A percentile compares a stretch with the other conserved stretches of the same genome.
phyloP scores from a whole-genome alignment of 495 filamentous ascomycete species.

The Gamarada debralockiae region DNA sequence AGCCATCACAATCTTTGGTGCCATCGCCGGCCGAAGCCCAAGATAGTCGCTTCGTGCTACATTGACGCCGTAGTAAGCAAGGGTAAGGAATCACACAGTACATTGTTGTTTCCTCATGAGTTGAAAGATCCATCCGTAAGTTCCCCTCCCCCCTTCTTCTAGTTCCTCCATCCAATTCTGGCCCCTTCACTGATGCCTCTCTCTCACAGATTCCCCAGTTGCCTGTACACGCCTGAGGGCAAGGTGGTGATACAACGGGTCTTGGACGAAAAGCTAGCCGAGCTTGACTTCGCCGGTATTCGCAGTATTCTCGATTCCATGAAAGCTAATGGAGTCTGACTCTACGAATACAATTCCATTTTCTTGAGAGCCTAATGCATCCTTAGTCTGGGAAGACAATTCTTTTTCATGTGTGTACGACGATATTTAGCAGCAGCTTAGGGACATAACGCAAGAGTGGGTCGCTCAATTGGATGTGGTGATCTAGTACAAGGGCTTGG shows the following conservation, averaged over 20 bases:
- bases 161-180: background rate
- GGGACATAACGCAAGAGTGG: too few species aligned
- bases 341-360: too few species aligned
- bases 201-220: constrained; percentile 7
- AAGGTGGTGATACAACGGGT: constrained; percentile 31
- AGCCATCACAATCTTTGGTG: constrained; percentile 18
- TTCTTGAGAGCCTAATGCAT: too few species aligned
- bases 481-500: too few species aligned
- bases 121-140: constrained; percentile 39
- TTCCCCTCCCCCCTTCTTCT: background rate
- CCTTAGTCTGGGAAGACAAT: too few species aligned
- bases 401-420: too few species aligned
- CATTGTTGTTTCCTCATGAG: constrained; percentile 40
- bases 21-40: constrained; percentile 26
- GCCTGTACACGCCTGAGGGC: constrained; percentile 33
- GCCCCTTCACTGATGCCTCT: background rate
- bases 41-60: constrained; percentile 33
- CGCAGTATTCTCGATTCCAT: constrained; percentile 29
- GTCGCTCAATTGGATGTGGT: too few species aligned
- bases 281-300: constrained; percentile 36
- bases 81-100: constrained; percentile 40
- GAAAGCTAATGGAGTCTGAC: background rate
- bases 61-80: constrained; percentile 37
- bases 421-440: too few species aligned
- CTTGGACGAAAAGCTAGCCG: constrained; percentile 41